Percentiles rank a stretch among this genome's conserved stretches.
Conservation (phyloP, 1,139 yeast genomes). For the Fermentozyma sake region DNA sequence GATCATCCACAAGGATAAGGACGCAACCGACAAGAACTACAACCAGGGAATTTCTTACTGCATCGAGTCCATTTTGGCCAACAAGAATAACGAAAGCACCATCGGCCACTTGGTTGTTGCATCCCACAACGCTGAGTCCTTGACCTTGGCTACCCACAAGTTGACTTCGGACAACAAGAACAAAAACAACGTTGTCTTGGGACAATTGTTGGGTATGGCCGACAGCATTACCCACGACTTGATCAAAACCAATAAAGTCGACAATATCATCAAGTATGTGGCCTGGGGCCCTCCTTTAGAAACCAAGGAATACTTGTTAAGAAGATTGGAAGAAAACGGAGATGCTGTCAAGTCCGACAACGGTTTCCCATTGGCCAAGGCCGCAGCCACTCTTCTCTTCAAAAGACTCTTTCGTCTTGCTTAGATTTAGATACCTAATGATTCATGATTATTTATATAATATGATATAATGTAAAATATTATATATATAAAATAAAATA, state of each 20-base stretch:
- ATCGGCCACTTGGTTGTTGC: slow-evolving; percentile 90
- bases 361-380: slow-evolving; percentile 72
- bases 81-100: slow-evolving; percentile 43
- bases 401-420: slow-evolving; percentile 32
- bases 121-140: slow-evolving; percentile 82
- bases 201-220: slow-evolving; percentile 94
- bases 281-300: slow-evolving; percentile 98
- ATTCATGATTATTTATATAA: slow-evolving; percentile 5
- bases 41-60: slow-evolving; percentile 65
- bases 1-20: slow-evolving; percentile 72
- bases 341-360: slow-evolving; percentile 90
- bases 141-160: slow-evolving; percentile 62
- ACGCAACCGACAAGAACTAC: slow-evolving; percentile 72
- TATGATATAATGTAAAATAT: slow-evolving; percentile 1
- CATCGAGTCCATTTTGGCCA: slow-evolving; percentile 54
- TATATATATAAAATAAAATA: slow-evolving; percentile 2
- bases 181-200: slow-evolving; percentile 71
- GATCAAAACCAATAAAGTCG: slow-evolving; percentile 57
- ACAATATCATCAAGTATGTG: slow-evolving; percentile 85
- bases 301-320: slow-evolving; percentile 82
- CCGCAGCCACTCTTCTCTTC: slow-evolving; percentile 43
- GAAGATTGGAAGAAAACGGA: slow-evolving; percentile 95
- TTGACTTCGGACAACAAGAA: slow-evolving; percentile 36
- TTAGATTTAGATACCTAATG: slow-evolving; percentile 3
- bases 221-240: slow-evolving; percentile 81